phyloP scores from a whole-genome alignment of 2,329 filamentous ascomycete species.

The Ascochyta lentis region DNA sequence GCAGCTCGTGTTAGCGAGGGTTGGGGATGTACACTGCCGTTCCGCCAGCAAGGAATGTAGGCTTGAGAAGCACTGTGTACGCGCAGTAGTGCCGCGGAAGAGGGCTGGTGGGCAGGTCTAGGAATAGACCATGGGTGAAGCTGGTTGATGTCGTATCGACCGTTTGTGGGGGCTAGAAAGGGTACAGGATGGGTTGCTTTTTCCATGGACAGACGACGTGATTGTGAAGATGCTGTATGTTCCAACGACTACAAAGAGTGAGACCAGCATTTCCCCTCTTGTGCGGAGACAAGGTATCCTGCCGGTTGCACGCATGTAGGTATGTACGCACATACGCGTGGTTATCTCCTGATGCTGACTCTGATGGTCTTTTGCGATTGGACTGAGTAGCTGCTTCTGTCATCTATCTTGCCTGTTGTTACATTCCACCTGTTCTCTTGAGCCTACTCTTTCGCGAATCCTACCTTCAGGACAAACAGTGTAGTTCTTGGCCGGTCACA shows the following conservation, averaged over 20 bases:
- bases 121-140: constrained; percentile 5
- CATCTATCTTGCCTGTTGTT: neutral
- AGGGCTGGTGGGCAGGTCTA: neutral
- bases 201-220: neutral
- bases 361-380: neutral
- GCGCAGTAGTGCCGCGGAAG: constrained; percentile 10
- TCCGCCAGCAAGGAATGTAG: constrained; percentile 7
- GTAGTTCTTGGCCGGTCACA: neutral
- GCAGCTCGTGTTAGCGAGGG: constrained; percentile 16
- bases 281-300: neutral
- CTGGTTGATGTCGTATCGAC: constrained; percentile 8
- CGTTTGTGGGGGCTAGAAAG: constrained; percentile 6
- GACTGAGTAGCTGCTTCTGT: neutral
- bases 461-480: neutral
- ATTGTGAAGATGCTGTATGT: neutral
- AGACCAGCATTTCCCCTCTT: constrained; percentile 8
- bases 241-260: constrained; percentile 10
- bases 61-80: constrained; percentile 5
- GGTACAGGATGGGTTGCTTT: constrained; percentile 11
- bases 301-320: neutral
- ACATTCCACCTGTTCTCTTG: neutral
- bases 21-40: constrained; percentile 13
- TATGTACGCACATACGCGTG: neutral
- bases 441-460: neutral
- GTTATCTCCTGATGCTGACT: neutral